Conservation (phyloP, 352 stramenopile species). For the Globisporangium acanthophoron region DNA sequence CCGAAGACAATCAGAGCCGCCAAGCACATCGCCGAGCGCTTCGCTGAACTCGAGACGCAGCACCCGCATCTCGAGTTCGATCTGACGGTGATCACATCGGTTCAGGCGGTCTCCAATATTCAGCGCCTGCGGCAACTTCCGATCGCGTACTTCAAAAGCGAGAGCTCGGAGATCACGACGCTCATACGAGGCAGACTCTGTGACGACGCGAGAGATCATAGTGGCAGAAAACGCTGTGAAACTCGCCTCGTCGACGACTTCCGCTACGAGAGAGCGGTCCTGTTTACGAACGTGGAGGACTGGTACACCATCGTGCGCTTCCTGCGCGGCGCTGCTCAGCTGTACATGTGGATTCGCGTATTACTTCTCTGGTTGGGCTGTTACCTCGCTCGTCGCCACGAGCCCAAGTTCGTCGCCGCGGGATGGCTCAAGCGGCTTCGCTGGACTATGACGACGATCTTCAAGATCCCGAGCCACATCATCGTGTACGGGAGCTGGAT, state of each 20-base stretch:
- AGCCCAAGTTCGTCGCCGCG: conserved; percentile 10
- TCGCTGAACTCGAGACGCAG: conserved; percentile 17
- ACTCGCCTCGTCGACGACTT: conserved; percentile 46
- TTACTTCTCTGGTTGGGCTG: conserved; percentile 17
- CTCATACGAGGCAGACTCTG: conserved; percentile 22
- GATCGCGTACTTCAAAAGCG: conserved; percentile 1
- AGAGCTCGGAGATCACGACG: conserved; percentile 26
- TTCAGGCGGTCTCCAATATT: not conserved
- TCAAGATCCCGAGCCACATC: conserved; percentile 24
- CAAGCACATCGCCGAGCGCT: conserved; percentile 21
- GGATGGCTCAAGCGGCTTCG: not conserved
- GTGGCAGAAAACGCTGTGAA: conserved; percentile 1
- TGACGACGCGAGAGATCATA: conserved; percentile 2
- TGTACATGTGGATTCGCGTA: conserved; percentile 46
- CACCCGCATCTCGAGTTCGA: conserved; percentile 25
- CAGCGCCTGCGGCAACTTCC: not conserved
- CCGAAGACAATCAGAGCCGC: conserved; percentile 8
- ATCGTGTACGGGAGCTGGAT: conserved; percentile 35
- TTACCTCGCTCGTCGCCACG: conserved; percentile 11
- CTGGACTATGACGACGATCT: conserved; percentile 10
- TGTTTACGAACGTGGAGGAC: conserved; percentile 29
- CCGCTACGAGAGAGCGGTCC: conserved; percentile 38
- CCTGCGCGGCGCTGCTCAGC: conserved; percentile 25
- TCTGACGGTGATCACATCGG: conserved; percentile 17
- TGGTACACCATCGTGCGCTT: conserved; percentile 23